Percentiles rank a stretch among this genome's conserved stretches.
Evolutionary conservation across 345 rosid genomes (phyloP).

Genomic region (Barbarea vulgaris): DNA sequence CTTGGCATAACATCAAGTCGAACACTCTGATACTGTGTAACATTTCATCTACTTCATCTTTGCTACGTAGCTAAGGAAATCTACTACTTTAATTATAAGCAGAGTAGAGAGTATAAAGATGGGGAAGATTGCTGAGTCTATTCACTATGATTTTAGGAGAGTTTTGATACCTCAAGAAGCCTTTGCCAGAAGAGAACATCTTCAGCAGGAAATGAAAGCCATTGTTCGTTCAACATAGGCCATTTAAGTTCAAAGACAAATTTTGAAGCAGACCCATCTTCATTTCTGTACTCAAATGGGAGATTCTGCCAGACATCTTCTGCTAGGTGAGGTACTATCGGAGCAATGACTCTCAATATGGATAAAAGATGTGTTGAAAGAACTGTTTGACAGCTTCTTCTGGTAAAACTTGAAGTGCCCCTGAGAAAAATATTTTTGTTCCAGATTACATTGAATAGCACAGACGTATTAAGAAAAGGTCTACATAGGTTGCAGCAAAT

Average conservation of each 20-base stretch:
- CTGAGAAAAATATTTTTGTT: conserved; percentile 47
- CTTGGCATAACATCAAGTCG: conserved; percentile 9
- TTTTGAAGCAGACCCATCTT: conserved; percentile 66
- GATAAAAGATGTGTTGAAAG: conserved; percentile 88
- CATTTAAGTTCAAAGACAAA: conserved; percentile 87
- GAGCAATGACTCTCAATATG: conserved; percentile 77
- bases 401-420: conserved; percentile 71
- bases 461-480: neutral
- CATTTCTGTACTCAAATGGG: conserved; percentile 58
- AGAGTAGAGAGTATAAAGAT: neutral
- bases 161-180: conserved; percentile 68
- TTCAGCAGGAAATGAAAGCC: conserved; percentile 70
- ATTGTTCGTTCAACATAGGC: conserved; percentile 64
- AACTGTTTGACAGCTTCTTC: conserved; percentile 97
- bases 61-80: conserved; percentile 16
- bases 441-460: conserved; percentile 13
- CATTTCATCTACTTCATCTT: neutral
- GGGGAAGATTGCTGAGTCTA: neutral
- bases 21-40: neutral
- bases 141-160: neutral
- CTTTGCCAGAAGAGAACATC: conserved; percentile 75
- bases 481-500: neutral
- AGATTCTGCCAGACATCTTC: conserved; percentile 97
- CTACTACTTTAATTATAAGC: neutral
- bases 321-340: conserved; percentile 91